phyloP scores from a whole-genome alignment of 331 rosid species.

The Rhamnella rubrinervis region DNA sequence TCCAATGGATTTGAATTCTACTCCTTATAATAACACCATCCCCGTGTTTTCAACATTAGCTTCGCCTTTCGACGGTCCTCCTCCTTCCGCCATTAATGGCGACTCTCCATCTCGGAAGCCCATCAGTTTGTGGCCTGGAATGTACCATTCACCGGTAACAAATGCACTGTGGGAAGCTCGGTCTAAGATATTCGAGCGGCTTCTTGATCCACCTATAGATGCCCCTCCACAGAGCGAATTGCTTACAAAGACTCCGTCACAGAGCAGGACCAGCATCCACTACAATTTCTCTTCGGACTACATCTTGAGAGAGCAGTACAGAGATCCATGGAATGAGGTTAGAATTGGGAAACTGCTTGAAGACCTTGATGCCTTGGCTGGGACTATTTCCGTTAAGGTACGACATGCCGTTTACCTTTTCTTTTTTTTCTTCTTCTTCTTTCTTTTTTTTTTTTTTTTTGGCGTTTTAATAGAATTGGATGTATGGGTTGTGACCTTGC shows the following conservation, averaged over 20 bases:
- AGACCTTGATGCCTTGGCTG: constrained; percentile 91
- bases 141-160: constrained; percentile 93
- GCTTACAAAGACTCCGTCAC: constrained; percentile 65
- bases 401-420: not conserved
- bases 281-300: constrained; percentile 72
- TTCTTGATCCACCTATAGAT: constrained; percentile 65
- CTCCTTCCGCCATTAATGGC: constrained; percentile 12
- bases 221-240: constrained; percentile 78
- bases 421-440: too few relatives aligned
- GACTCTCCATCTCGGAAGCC: constrained; percentile 44
- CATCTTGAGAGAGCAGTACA: constrained; percentile 76
- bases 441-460: not conserved
- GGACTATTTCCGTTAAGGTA: constrained; percentile 84
- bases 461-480: constrained; percentile 1
- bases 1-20: constrained; percentile 47
- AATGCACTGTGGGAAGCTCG: constrained; percentile 84
- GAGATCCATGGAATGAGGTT: constrained; percentile 89
- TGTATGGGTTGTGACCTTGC: constrained; percentile 11
- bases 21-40: constrained; percentile 43
- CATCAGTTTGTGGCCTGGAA: constrained; percentile 75
- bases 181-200: constrained; percentile 58
- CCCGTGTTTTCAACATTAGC: constrained; percentile 48
- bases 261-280: constrained; percentile 64
- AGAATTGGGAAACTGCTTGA: constrained; percentile 79
- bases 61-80: constrained; percentile 17